These are phyloP conservation scores for Bonia amplexicaulis DNA, from an alignment of 176 grass and related monocot species.

Conservation along the genomic window DNA sequence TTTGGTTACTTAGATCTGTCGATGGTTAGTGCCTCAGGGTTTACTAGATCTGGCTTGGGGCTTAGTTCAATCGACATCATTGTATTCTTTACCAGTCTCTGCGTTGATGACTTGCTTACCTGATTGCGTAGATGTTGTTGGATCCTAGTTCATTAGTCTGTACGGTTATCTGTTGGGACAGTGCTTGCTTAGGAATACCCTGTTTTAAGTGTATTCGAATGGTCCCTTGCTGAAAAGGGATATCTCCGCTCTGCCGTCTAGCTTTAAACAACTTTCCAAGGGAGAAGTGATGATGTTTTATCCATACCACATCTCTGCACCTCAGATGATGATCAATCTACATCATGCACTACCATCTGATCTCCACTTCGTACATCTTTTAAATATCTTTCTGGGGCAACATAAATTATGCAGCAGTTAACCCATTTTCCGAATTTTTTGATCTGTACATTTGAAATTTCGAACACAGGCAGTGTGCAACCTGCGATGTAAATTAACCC, in stretches of 20 bases:
- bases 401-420: background rate
- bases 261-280: background rate
- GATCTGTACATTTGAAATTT: no score
- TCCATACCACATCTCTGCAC: conserved; percentile 15
- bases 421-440: background rate
- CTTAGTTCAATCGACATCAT: background rate
- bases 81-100: background rate
- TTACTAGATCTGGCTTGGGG: background rate
- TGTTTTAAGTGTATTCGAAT: background rate
- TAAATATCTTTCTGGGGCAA: background rate
- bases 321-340: conserved; percentile 12
- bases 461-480: background rate
- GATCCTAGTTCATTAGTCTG: background rate
- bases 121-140: background rate
- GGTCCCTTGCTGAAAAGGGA: background rate
- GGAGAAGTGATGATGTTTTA: conserved; percentile 29
- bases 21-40: background rate
- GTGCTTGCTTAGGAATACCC: background rate
- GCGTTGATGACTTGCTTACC: background rate
- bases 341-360: conserved; percentile 32
- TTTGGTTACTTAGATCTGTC: background rate
- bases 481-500: background rate
- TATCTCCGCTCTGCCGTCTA: background rate
- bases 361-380: background rate
- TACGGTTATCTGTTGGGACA: background rate